phyloP scores from a whole-genome alignment of 768 basidiomycete genomes.

The Hemileccinum rubropunctum region DNA sequence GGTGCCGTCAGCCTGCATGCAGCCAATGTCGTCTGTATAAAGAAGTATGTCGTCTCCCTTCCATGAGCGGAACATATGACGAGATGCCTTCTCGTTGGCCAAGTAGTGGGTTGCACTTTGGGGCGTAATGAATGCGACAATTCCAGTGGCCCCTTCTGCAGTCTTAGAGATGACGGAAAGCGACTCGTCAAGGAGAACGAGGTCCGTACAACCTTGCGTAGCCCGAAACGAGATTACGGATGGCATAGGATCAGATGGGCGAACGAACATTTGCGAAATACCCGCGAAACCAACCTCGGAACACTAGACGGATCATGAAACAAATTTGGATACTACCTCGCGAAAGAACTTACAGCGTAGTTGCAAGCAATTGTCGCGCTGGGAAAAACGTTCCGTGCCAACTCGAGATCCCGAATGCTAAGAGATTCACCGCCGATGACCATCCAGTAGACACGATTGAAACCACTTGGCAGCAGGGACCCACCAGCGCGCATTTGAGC shows the following conservation, averaged over 20 bases:
- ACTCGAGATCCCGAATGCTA: conserved; percentile 23
- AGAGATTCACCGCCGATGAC: conserved; percentile 32
- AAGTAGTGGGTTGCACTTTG: conserved; percentile 29
- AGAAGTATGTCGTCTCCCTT: conserved; percentile 21
- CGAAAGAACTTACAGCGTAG: conserved; percentile 23
- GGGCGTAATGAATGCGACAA: conserved; percentile 25
- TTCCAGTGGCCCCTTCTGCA: conserved; percentile 24
- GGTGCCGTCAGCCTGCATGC: conserved; percentile 27
- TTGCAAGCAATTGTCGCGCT: conserved; percentile 29
- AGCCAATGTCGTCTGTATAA: conserved; percentile 30
- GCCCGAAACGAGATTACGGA: conserved; percentile 26
- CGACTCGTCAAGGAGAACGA: conserved; percentile 26
- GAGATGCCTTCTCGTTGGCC: conserved; percentile 25
- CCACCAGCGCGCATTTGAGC: conserved; percentile 20
- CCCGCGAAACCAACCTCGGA: conserved; percentile 32
- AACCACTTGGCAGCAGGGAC: conserved; percentile 17
- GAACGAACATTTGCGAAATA: conserved; percentile 30
- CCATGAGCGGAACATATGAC: conserved; percentile 30
- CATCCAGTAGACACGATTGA: conserved; percentile 32
- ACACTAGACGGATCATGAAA: conserved; percentile 16
- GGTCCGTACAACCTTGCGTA: conserved; percentile 28
- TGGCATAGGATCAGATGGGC: conserved; percentile 23
- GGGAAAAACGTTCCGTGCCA: conserved; percentile 25
- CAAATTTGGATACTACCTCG: neutral
- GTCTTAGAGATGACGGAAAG: conserved; percentile 21